Evolutionary conservation across 148 eudicot genomes (phyloP).

Genomic region (Camellia japonica): DNA sequence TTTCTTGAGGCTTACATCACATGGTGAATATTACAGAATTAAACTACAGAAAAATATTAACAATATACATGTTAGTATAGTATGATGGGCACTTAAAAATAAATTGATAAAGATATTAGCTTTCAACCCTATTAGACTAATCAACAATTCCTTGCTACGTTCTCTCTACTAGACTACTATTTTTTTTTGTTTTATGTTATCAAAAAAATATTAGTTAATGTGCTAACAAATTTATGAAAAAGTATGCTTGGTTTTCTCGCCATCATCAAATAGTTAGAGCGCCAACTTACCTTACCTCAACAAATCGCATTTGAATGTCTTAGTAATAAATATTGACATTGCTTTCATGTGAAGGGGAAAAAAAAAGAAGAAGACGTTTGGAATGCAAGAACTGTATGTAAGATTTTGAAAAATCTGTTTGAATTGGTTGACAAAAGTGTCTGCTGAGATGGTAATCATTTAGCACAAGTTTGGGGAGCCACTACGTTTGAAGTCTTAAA

Average conservation of each 20-base stretch:
- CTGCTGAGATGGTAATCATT: too few relatives aligned
- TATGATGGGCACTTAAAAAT: too few relatives aligned
- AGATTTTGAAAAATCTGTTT: not conserved
- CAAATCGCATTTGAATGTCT: not conserved
- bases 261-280: not conserved
- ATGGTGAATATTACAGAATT: too few relatives aligned
- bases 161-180: not conserved
- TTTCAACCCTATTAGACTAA: not conserved
- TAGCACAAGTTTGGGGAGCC: too few relatives aligned
- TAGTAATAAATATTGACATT: too few relatives aligned
- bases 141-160: not conserved
- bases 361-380: not conserved
- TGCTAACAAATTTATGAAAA: not conserved
- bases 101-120: not conserved
- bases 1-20: too few relatives aligned
- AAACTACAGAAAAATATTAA: too few relatives aligned
- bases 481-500: too few relatives aligned
- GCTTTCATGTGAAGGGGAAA: not conserved
- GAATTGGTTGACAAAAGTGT: too few relatives aligned
- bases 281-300: not conserved
- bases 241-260: not conserved
- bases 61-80: too few relatives aligned
- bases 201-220: not conserved
- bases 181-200: not conserved
- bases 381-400: not conserved